Percentiles rank a stretch among this genome's conserved stretches.
Conservation (phyloP, 73 alveolate species). For the Paramecium sonneborni region DNA sequence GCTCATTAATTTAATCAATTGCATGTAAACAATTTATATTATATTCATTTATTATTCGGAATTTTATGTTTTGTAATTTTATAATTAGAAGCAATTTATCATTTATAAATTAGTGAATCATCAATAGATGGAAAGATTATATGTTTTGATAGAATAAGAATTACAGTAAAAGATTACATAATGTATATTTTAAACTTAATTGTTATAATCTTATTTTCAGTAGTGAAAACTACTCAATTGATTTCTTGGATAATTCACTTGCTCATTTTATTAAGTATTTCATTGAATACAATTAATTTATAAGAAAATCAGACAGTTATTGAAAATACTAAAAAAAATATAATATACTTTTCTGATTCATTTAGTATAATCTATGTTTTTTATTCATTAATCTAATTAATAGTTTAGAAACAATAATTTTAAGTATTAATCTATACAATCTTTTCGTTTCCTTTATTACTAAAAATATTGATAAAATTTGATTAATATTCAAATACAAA, state of each 20-base stretch:
- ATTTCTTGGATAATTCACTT: not conserved
- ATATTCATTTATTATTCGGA: not conserved
- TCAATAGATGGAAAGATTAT: not conserved
- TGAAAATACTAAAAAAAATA: not conserved
- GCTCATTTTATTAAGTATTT: not conserved
- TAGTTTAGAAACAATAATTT: not conserved
- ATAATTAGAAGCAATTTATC: not conserved
- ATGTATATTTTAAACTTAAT: not conserved
- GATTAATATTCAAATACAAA: not conserved
- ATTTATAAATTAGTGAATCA: not conserved
- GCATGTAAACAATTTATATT: not conserved
- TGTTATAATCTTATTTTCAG: not conserved
- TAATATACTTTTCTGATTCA: not conserved
- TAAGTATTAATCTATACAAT: not conserved
- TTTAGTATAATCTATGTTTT: not conserved
- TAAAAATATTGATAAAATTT: not conserved
- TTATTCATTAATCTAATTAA: not conserved
- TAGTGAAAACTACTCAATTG: not conserved
- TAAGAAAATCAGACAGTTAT: not conserved
- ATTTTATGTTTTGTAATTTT: not conserved
- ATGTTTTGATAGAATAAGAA: not conserved
- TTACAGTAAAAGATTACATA: not conserved
- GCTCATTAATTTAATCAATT: not conserved
- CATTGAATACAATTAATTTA: not conserved
- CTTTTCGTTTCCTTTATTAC: not conserved